Percentiles rank a stretch among this genome's conserved stretches.
These are phyloP conservation scores for Vanrija sp. DNA, from an alignment of 1,284 basidiomycete genomes.

Conservation along the genomic window DNA sequence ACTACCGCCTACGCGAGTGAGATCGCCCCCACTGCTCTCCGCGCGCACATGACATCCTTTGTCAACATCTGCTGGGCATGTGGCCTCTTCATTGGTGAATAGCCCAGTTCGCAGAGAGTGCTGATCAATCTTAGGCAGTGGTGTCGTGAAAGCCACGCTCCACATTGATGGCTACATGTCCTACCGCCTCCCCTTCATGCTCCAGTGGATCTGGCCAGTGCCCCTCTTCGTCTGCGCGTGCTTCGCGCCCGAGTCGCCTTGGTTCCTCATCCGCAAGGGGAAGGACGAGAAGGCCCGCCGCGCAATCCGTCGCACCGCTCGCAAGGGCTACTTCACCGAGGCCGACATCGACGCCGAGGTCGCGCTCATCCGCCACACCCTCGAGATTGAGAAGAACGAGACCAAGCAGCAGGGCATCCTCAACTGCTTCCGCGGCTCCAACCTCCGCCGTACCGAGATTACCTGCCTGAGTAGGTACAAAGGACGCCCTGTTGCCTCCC, in stretches of 20 bases:
- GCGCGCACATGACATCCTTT: slow-evolving; percentile 1
- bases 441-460: slow-evolving; percentile 50
- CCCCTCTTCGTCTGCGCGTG: slow-evolving; percentile 36
- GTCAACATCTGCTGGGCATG: slow-evolving; percentile 52
- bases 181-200: slow-evolving; percentile 11
- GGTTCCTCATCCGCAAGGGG: slow-evolving; percentile 34
- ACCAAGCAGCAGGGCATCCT: slow-evolving; percentile 3
- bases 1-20: slow-evolving; percentile 53
- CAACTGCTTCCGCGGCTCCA: slow-evolving; percentile 48
- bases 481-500: neutral
- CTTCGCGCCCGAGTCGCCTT: slow-evolving; percentile 31
- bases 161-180: slow-evolving; percentile 29
- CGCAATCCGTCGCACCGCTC: slow-evolving; percentile 18
- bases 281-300: slow-evolving; percentile 28
- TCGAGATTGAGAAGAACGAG: slow-evolving; percentile 22
- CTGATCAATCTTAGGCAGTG: slow-evolving; percentile 15
- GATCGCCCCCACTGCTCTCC: slow-evolving; percentile 46
- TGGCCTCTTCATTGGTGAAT: slow-evolving; percentile 8
- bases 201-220: slow-evolving; percentile 46
- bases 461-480: slow-evolving; percentile 13
- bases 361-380: slow-evolving; percentile 31
- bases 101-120: no score
- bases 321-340: slow-evolving; percentile 17
- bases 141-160: slow-evolving; percentile 47
- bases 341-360: slow-evolving; percentile 20